phyloP scores from a whole-genome alignment of 2,329 filamentous ascomycete genomes.

The Aspergillus calidoustus region DNA sequence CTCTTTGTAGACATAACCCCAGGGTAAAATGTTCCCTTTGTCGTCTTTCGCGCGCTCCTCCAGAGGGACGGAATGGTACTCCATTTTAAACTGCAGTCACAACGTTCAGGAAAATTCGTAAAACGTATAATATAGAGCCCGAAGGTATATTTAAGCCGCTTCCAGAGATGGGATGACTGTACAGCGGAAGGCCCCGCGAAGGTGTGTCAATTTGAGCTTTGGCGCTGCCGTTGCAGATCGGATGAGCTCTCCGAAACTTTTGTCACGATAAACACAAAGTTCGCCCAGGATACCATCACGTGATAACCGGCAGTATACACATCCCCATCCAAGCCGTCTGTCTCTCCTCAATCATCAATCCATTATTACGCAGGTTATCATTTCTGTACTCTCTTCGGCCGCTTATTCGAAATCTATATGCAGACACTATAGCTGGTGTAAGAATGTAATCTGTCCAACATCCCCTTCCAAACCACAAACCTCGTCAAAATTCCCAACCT shows the following conservation, averaged over 20 bases:
- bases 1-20: slow-evolving; percentile 67
- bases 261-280: slow-evolving; percentile 30
- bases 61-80: slow-evolving; percentile 68
- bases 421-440: slow-evolving; percentile 47
- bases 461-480: slow-evolving; percentile 53
- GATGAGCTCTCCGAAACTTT: slow-evolving; percentile 26
- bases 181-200: neutral
- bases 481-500: slow-evolving; percentile 54
- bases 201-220: neutral
- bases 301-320: slow-evolving; percentile 16
- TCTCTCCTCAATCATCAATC: neutral
- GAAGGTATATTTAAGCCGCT: neutral
- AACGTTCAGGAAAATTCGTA: neutral
- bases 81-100: slow-evolving; percentile 49
- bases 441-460: slow-evolving; percentile 52
- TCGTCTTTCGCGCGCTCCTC: slow-evolving; percentile 65
- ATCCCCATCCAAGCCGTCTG: neutral
- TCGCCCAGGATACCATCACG: slow-evolving; percentile 31
- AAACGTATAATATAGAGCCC: neutral
- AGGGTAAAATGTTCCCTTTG: slow-evolving; percentile 64
- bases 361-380: neutral
- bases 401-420: neutral
- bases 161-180: neutral
- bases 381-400: neutral
- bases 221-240: slow-evolving; percentile 3